A percentile compares a stretch with the other conserved stretches of the same genome.
Conservation (phyloP, 768 basidiomycete genomes). For the Amanita brunnescens region DNA sequence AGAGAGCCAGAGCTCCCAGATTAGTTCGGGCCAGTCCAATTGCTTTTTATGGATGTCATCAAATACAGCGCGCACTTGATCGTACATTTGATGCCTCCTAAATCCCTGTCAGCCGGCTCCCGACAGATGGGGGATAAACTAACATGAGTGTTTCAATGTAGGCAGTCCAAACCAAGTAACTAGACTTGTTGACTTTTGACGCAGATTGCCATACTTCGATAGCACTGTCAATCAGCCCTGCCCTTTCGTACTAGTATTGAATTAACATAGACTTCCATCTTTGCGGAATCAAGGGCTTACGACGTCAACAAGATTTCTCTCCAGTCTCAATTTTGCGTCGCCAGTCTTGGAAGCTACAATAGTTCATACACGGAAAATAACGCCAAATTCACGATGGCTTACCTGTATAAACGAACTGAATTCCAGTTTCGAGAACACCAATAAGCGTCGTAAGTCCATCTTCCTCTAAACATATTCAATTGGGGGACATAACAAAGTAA, state of each 20-base stretch:
- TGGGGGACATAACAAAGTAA: background rate
- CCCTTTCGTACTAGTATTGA: conserved; percentile 34
- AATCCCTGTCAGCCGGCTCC: conserved; percentile 7
- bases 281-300: conserved; percentile 35
- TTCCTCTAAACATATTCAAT: conserved; percentile 24
- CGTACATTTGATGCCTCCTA: conserved; percentile 45
- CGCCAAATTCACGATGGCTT: conserved; percentile 8
- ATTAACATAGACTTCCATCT: background rate
- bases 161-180: conserved; percentile 66
- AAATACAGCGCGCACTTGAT: conserved; percentile 61
- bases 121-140: conserved; percentile 16
- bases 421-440: conserved; percentile 52
- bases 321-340: conserved; percentile 70
- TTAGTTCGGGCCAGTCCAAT: conserved; percentile 90
- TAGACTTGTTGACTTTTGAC: conserved; percentile 56
- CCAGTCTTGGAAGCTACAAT: conserved; percentile 50
- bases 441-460: conserved; percentile 45
- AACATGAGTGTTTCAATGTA: conserved; percentile 73
- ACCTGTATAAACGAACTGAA: conserved; percentile 55
- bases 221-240: conserved; percentile 45
- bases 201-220: conserved; percentile 58
- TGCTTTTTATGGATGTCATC: conserved; percentile 57
- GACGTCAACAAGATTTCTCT: conserved; percentile 71
- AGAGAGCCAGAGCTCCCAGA: conserved; percentile 86
- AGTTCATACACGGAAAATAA: background rate